Evolutionary conservation across 202 grass and related monocot species (phyloP).

Genomic region (Dendrocalamus latiflorus): DNA sequence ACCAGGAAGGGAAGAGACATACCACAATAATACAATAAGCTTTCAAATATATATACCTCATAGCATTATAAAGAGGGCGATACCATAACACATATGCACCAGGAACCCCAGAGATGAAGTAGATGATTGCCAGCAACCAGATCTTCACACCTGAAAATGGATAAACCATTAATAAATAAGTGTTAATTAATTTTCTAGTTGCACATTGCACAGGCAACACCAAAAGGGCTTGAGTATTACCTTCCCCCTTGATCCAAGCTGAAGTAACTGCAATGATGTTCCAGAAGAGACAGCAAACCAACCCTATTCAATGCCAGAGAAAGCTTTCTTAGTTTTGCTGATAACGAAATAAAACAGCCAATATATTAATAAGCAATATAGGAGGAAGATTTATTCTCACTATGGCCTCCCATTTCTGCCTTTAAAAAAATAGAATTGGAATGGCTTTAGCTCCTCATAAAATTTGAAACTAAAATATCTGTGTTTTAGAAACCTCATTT

Average conservation of each 20-base stretch:
- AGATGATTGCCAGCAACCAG: conserved; percentile 94
- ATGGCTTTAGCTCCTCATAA: background rate
- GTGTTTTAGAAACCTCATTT: conserved; percentile 4
- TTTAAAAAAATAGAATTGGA: background rate
- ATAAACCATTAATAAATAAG: conserved; percentile 9
- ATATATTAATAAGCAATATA: background rate
- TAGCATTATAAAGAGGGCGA: conserved; percentile 94
- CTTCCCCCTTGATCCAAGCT: conserved; percentile 98
- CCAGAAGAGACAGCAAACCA: conserved; percentile 84
- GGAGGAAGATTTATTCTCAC: conserved; percentile 3
- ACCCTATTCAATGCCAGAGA: conserved; percentile 58
- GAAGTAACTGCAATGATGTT: conserved; percentile 88
- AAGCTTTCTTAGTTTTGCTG: conserved; percentile 12
- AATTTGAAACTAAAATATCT: conserved; percentile 1
- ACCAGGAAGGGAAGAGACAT: background rate
- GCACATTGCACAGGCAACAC: background rate
- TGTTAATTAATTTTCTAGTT: conserved; percentile 6
- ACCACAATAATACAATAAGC: background rate
- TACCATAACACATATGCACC: conserved; percentile 98
- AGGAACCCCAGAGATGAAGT: conserved; percentile 94
- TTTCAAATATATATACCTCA: conserved; percentile 61
- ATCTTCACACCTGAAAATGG: conserved; percentile 82
- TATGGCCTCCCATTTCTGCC: background rate
- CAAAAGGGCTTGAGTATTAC: conserved; percentile 29
- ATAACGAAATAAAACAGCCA: background rate